A percentile compares a stretch with the other conserved stretches of the same genome.
Conservation (phyloP, 2,329 filamentous ascomycete genomes). For the Byssothecium circinans region DNA sequence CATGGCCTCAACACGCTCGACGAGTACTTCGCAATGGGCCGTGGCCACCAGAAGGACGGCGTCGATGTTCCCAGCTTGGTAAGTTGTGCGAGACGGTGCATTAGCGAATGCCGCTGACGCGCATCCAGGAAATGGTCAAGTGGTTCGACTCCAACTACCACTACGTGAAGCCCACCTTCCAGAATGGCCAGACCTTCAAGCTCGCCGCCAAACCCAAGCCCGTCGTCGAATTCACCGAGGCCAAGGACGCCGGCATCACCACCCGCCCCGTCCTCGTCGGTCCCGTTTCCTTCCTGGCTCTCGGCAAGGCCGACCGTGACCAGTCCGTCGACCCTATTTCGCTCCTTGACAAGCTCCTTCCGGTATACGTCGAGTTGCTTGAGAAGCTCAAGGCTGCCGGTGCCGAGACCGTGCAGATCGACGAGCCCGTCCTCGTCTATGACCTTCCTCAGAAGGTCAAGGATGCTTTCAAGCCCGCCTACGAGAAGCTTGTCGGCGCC, state of each 20-base stretch:
- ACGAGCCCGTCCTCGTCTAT: constrained; percentile 95
- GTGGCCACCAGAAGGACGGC: constrained; percentile 93
- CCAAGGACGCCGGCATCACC: constrained; percentile 91
- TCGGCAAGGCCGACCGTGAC: constrained; percentile 97
- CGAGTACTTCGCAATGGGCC: constrained; percentile 99
- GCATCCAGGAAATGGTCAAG: constrained; percentile 89
- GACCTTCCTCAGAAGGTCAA: constrained; percentile 89
- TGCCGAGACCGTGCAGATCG: constrained; percentile 95
- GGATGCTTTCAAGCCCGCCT: constrained; percentile 96
- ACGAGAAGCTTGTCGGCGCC: constrained; percentile 82
- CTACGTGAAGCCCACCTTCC: constrained; percentile 98
- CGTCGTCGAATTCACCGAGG: constrained; percentile 90
- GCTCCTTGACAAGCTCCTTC: constrained; percentile 88
- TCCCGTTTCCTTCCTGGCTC: constrained; percentile 94
- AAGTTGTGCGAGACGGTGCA: constrained; percentile 27
- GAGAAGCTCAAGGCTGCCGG: constrained; percentile 92
- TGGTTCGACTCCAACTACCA: constrained; percentile 99
- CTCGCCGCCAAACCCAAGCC: constrained; percentile 88
- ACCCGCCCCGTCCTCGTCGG: constrained; percentile 95
- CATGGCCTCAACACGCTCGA: constrained; percentile 85
- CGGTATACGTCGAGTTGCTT: constrained; percentile 92
- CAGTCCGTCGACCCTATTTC: constrained; percentile 92
- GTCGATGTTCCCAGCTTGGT: constrained; percentile 87
- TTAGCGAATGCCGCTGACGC: constrained; percentile 25
- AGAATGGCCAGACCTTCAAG: constrained; percentile 96